phyloP scores from a whole-genome alignment of 371 early-diverging fungal species.

The Mortierella sp. region DNA sequence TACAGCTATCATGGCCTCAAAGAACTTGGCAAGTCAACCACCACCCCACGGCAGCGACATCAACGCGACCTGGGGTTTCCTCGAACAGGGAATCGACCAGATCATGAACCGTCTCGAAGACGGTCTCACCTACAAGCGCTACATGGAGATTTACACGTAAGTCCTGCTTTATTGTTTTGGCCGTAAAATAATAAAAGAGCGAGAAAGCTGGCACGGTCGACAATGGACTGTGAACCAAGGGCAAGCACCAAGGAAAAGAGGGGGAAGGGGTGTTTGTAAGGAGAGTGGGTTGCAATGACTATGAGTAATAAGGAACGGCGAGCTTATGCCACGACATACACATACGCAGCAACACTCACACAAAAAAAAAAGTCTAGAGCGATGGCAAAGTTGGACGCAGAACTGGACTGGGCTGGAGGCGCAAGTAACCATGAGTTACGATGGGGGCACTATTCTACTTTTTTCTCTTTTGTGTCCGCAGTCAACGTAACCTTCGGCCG shows the following conservation, averaged over 20 bases:
- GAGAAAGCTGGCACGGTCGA: background rate
- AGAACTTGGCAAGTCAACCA: slow-evolving; percentile 29
- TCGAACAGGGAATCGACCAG: slow-evolving; percentile 84
- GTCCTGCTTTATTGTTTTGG: slow-evolving; percentile 12
- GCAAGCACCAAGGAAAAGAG: background rate
- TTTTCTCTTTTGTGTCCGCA: slow-evolving; percentile 10
- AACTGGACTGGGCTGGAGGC: background rate
- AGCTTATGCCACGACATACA: background rate
- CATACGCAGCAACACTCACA: background rate
- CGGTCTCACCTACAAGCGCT: slow-evolving; percentile 80
- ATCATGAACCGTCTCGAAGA: slow-evolving; percentile 84
- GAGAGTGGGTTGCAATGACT: background rate
- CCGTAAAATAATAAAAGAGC: background rate
- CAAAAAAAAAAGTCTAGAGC: background rate
- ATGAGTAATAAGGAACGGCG: background rate
- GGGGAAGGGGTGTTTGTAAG: no score
- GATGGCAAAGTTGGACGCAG: background rate
- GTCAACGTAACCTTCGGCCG: background rate
- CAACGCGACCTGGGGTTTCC: slow-evolving; percentile 80
- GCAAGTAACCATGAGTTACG: background rate
- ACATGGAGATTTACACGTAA: slow-evolving; percentile 93
- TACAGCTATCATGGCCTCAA: slow-evolving; percentile 34
- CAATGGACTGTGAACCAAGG: background rate
- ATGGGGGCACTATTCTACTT: background rate
- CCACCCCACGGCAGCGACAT: slow-evolving; percentile 64